phyloP scores from a whole-genome alignment of 2,329 filamentous ascomycete genomes.

The Xylaria sp. region DNA sequence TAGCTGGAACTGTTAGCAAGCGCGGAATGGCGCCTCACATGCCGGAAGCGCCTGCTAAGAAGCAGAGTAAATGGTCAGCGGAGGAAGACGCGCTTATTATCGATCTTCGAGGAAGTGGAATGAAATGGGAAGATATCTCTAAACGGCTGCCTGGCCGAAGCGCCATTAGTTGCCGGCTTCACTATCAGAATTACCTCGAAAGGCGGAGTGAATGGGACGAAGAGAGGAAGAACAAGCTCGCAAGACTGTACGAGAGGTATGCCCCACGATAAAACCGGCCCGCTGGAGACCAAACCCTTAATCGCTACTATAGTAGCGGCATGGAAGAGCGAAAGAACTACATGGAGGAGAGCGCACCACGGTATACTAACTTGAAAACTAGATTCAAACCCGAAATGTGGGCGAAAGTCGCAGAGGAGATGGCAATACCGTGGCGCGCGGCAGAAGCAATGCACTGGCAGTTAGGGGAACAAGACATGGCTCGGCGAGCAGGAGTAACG shows the following conservation, averaged over 20 bases:
- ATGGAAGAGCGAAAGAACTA: slow-evolving; percentile 8
- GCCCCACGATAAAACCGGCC: slow-evolving; percentile 47
- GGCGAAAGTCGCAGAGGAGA: slow-evolving; percentile 93
- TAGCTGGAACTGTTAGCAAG: slow-evolving; percentile 53
- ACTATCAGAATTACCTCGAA: slow-evolving; percentile 98
- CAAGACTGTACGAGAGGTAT: slow-evolving; percentile 93
- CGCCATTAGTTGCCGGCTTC: slow-evolving; percentile 91
- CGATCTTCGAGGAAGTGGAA: slow-evolving; percentile 85
- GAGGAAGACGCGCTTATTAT: slow-evolving; percentile 96
- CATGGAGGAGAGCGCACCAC: slow-evolving; percentile 11
- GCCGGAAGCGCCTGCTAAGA: slow-evolving; percentile 80
- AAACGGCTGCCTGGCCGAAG: slow-evolving; percentile 90
- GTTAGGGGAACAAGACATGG: slow-evolving; percentile 93
- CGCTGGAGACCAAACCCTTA: slow-evolving; percentile 21
- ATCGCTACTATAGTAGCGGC: slow-evolving; percentile 3
- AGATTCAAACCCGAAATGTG: slow-evolving; percentile 99
- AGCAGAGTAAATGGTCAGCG: slow-evolving; percentile 95
- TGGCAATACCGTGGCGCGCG: slow-evolving; percentile 93
- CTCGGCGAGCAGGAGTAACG: slow-evolving; percentile 85
- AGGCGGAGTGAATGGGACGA: slow-evolving; percentile 95
- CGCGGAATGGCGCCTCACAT: slow-evolving; percentile 66
- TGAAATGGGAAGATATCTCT: slow-evolving; percentile 99
- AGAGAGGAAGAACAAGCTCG: slow-evolving; percentile 96
- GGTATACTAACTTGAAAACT: slow-evolving; percentile 44
- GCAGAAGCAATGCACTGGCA: slow-evolving; percentile 99